Conservation (phyloP, 148 eudicot genomes). For the Euryodendron excelsum region DNA sequence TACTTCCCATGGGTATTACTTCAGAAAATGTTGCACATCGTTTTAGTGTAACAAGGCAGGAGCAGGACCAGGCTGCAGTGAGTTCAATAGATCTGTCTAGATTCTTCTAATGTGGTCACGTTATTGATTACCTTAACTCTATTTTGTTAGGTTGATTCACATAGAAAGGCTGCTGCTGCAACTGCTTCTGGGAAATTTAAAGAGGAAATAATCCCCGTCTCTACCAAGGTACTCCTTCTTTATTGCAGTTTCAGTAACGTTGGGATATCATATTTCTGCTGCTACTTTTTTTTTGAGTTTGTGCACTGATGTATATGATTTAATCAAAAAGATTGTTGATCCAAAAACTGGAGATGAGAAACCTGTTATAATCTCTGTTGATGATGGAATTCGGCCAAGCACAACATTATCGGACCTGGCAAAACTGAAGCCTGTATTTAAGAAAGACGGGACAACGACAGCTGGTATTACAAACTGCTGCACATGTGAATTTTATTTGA, state of each 20-base stretch:
- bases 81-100: conserved; percentile 27
- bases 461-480: conserved; percentile 54
- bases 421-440: conserved; percentile 87
- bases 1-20: conserved; percentile 96
- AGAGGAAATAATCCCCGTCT: conserved; percentile 85
- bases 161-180: conserved; percentile 94
- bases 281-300: background rate
- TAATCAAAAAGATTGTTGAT: conserved; percentile 66
- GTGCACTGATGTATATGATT: background rate
- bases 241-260: background rate
- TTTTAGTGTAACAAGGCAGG: conserved; percentile 81
- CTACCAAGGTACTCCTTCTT: conserved; percentile 59
- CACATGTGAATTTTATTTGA: background rate
- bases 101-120: background rate
- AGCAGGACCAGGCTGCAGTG: conserved; percentile 99
- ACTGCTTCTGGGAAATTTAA: conserved; percentile 89
- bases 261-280: background rate
- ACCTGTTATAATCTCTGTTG: conserved; percentile 69
- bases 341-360: conserved; percentile 96
- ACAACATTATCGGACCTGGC: conserved; percentile 60
- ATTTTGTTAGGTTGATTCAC: conserved; percentile 79
- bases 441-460: conserved; percentile 90
- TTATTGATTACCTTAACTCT: conserved; percentile 7
- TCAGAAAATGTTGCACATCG: conserved; percentile 96
- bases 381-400: conserved; percentile 88